phyloP scores from a whole-genome alignment of 164 flowering plant genomes.

The Nymphaea colorata region DNA sequence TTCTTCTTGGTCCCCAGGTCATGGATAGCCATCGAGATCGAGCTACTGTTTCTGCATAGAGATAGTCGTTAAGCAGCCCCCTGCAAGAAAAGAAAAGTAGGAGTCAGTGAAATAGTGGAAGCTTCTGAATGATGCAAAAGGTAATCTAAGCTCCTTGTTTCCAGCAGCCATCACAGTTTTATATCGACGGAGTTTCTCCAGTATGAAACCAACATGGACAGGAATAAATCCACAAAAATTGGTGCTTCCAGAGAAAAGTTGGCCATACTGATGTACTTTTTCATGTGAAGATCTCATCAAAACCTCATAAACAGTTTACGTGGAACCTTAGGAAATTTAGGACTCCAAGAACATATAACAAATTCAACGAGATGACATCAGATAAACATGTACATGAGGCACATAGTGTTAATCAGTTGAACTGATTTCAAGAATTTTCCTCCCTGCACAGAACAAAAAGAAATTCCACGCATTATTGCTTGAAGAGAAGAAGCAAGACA shows the following conservation, averaged over 20 bases:
- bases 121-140: not conserved
- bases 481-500: not conserved
- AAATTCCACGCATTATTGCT: too few relatives aligned
- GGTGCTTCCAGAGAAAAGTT: not conserved
- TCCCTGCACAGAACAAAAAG: too few relatives aligned
- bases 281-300: too few relatives aligned
- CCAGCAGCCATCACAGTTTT: not conserved
- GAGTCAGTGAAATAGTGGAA: not conserved
- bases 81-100: constrained; percentile 19
- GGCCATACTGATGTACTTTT: not conserved
- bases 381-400: too few relatives aligned
- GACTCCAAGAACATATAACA: too few relatives aligned
- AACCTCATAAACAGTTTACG: too few relatives aligned
- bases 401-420: too few relatives aligned
- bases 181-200: not conserved
- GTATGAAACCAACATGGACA: not conserved
- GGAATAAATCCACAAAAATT: not conserved
- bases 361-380: too few relatives aligned
- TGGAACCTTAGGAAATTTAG: too few relatives aligned
- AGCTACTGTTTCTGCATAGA: constrained; percentile 78
- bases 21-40: constrained; percentile 75
- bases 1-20: constrained; percentile 82
- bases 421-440: too few relatives aligned
- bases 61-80: constrained; percentile 68
- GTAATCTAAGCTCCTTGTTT: not conserved